Conservation (phyloP, 176 grass and related monocot genomes). For the Cenchrus fungigraminus region DNA sequence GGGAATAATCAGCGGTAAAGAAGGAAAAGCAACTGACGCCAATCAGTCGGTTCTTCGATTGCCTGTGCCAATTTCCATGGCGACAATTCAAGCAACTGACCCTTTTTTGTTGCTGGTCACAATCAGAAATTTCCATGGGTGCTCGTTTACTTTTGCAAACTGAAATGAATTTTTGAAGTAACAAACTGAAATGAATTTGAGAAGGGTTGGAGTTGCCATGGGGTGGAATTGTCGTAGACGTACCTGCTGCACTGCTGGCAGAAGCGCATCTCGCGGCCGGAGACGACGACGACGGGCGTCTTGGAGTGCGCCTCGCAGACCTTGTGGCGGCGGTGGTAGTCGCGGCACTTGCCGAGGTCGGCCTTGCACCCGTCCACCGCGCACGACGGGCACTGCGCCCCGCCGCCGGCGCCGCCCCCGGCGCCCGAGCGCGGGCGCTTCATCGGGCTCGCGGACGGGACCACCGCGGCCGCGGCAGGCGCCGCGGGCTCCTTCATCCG, state of each 20-base stretch:
- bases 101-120: background rate
- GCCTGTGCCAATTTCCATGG: background rate
- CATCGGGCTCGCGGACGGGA: conserved; percentile 41
- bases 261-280: conserved; percentile 86
- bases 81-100: conserved; percentile 14
- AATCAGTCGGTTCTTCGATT: conserved; percentile 13
- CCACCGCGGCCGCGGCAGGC: conserved; percentile 17
- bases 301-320: conserved; percentile 96
- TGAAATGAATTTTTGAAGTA: conserved; percentile 7
- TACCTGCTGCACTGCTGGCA: conserved; percentile 99
- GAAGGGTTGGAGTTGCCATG: background rate
- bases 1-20: conserved; percentile 48
- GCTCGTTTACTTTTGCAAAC: background rate
- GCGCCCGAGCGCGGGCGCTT: conserved; percentile 46
- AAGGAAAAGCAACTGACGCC: conserved; percentile 32
- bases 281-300: conserved; percentile 83
- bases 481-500: conserved; percentile 35
- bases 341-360: conserved; percentile 84
- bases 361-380: conserved; percentile 87
- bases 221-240: background rate
- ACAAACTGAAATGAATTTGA: conserved; percentile 12
- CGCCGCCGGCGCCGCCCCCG: background rate
- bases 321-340: conserved; percentile 98
- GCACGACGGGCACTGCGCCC: conserved; percentile 56
- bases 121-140: background rate